Evolutionary conservation across 805 yeast genomes (phyloP), one percentile per base, ranked within the genome.

Genomic region (Kodamaea nitidulidarum): DNA sequence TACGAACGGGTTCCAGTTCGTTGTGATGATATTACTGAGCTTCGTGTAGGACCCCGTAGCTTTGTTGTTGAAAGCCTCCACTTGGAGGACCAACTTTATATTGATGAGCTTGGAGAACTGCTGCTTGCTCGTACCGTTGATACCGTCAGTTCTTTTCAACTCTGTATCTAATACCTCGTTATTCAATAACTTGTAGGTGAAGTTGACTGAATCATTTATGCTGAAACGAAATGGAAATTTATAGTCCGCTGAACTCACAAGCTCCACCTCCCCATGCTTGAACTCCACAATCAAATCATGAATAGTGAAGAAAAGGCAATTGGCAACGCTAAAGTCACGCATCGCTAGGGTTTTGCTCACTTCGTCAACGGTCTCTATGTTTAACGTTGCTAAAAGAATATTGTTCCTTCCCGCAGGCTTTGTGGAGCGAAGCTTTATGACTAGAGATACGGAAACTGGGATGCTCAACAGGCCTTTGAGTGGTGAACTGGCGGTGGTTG

Each of bases 371-470:
- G 70, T 58, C 41, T 73, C 78, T 8, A 76, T 54, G 38, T 70
- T 75, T 32, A 76, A 52, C 1, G 76, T 70, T 1, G 78, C 67
- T n/a, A 76, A 51, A 1, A 76, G 47, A 2, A 66, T 50, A 40
- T 68, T 67, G 45, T 65, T 61, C 32, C 71, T 58, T 7, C 77
- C 75, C 4, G 75, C 73, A 4, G 78, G 70, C 42, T 68, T 70
- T 6, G 75, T 64, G 21, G 75, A 70, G 32, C 72, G 61, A 12
- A 76, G 54, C 38, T 69, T 62, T 4, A 76, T 58, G n/a, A 71
- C 68, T 28, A 76, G 48, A 0, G 75, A 67, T 1, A 61, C 56
- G 4, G 61, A 48, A 1, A 65, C 60, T 6, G 68, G 63, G n/a
- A 63, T 37, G 11, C 35, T 35, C 8, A 51, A 18, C 9, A 35